A percentile compares a stretch with the other conserved stretches of the same genome.
These are phyloP conservation scores for Penicillium coffeae DNA, from an alignment of 495 filamentous ascomycete species.

Conservation along the genomic window DNA sequence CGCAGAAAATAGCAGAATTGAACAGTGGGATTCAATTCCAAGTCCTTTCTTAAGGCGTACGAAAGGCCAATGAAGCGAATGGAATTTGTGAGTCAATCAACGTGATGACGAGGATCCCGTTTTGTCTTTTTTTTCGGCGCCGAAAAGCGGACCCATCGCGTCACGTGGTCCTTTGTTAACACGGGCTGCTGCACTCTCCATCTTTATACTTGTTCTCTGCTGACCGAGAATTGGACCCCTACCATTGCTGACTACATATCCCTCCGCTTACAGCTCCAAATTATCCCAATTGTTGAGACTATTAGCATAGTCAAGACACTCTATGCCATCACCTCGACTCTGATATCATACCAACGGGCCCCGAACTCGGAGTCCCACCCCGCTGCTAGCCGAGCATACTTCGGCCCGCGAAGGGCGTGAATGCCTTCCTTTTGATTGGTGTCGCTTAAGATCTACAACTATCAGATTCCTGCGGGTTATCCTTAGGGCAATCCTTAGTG, in stretches of 20 bases:
- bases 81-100: slow-evolving; percentile 26
- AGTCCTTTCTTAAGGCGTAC: slow-evolving; percentile 13
- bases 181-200: no score
- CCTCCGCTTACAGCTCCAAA: no score
- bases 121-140: slow-evolving; percentile 27
- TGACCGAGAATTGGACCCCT: no score
- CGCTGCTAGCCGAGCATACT: slow-evolving; percentile 21
- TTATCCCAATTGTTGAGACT: no score
- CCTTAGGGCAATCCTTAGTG: no score
- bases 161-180: slow-evolving; percentile 24
- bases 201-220: no score
- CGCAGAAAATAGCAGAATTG: background rate
- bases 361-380: slow-evolving; percentile 22
- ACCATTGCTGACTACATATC: no score
- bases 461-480: no score
- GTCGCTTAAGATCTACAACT: no score
- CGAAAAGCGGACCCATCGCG: slow-evolving; percentile 21
- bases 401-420: background rate
- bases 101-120: slow-evolving; percentile 7
- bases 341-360: background rate
- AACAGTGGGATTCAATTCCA: background rate
- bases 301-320: background rate
- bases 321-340: no score
- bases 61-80: slow-evolving; percentile 20
- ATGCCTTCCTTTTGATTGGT: background rate